A percentile compares a stretch with the other conserved stretches of the same genome.
phyloP scores from a whole-genome alignment of 2,329 filamentous ascomycete species.

The Ascochyta clinopodiicola region DNA sequence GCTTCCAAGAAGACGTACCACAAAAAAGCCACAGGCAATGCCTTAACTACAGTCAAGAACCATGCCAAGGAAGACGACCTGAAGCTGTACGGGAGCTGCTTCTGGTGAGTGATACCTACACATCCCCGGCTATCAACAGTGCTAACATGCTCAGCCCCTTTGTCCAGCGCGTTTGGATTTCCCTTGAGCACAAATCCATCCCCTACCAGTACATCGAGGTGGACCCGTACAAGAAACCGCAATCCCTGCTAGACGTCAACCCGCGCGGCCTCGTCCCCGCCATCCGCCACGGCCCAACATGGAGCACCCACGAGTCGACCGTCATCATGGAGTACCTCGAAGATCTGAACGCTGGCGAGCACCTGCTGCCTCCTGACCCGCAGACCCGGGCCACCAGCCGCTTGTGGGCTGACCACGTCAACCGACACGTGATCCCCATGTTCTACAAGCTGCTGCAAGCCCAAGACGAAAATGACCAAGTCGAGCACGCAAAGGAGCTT shows the following conservation, averaged over 20 bases:
- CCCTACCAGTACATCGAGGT: conserved; percentile 87
- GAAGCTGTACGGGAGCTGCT: conserved; percentile 82
- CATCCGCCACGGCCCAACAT: conserved; percentile 74
- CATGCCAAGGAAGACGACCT: conserved; percentile 74
- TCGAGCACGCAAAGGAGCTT: conserved; percentile 66
- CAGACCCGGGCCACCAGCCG: conserved; percentile 75
- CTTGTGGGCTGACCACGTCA: conserved; percentile 83
- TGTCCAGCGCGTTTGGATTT: conserved; percentile 88
- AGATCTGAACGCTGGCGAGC: conserved; percentile 67
- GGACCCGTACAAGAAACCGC: conserved; percentile 77
- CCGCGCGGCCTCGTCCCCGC: conserved; percentile 78
- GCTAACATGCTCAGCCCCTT: conserved; percentile 66
- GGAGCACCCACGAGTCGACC: conserved; percentile 81
- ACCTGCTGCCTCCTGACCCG: conserved; percentile 70
- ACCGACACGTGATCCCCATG: conserved; percentile 74
- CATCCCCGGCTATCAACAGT: conserved; percentile 20
- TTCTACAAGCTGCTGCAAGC: conserved; percentile 79
- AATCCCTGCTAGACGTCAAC: conserved; percentile 75
- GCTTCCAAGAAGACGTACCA: conserved; percentile 68
- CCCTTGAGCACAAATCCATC: conserved; percentile 78
- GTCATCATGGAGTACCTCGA: conserved; percentile 91
- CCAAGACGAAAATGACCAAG: conserved; percentile 65
- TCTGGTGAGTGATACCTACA: conserved; percentile 66
- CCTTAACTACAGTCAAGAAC: conserved; percentile 71
- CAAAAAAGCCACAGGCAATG: conserved; percentile 74